Percentiles rank a stretch among this genome's conserved stretches.
These are phyloP conservation scores for Coffea eugenioides DNA, from an alignment of 257 asterid species.

Conservation along the genomic window DNA sequence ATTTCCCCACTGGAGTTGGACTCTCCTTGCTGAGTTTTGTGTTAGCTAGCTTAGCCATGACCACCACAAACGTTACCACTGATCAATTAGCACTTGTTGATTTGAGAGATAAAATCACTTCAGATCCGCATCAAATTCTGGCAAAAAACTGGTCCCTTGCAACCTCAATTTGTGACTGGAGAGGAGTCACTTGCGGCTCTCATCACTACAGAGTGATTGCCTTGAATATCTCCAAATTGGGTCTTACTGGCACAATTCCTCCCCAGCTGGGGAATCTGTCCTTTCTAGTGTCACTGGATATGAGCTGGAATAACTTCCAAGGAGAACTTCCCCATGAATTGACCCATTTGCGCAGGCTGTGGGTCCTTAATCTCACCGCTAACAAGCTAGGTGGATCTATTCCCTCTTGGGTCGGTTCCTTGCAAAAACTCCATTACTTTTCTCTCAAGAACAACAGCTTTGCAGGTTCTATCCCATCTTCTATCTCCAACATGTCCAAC, in stretches of 20 bases:
- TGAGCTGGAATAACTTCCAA: conserved; percentile 20
- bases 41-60: background rate
- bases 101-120: conserved; percentile 3
- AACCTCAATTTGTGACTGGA: conserved; percentile 9
- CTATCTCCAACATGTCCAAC: conserved; percentile 5
- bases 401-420: background rate
- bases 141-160: conserved; percentile 1
- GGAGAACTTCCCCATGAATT: conserved; percentile 18
- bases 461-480: conserved; percentile 6
- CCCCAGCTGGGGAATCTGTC: conserved; percentile 15
- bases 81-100: conserved; percentile 9
- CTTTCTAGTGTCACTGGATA: conserved; percentile 22
- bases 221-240: background rate
- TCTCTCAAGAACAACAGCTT: background rate
- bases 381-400: conserved; percentile 17
- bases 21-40: background rate
- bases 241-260: background rate
- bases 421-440: background rate
- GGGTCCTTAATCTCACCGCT: background rate
- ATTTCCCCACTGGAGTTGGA: background rate
- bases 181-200: conserved; percentile 11
- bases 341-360: background rate
- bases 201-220: conserved; percentile 8
- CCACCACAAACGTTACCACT: background rate
- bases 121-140: conserved; percentile 1